These are phyloP conservation scores for Dentiscutata heterogama DNA, from an alignment of 371 early-diverging fungal species.

Conservation along the genomic window DNA sequence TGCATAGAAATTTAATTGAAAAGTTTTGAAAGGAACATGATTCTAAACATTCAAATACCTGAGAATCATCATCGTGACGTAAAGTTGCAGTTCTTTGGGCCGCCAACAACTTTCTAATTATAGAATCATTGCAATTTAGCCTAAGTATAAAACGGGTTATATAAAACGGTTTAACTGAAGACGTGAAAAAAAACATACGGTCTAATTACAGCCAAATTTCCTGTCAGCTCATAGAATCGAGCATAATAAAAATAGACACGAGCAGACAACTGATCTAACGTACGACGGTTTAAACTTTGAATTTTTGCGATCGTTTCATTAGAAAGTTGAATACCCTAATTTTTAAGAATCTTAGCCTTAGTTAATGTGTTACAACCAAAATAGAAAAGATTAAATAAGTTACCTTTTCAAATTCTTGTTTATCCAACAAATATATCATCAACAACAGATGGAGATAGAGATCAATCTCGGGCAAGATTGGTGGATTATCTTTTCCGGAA, in stretches of 20 bases:
- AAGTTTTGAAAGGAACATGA: not conserved
- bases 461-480: conserved; percentile 87
- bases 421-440: conserved; percentile 85
- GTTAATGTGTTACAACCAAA: not conserved
- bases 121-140: not conserved
- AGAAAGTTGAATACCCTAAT: conserved; percentile 77
- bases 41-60: conserved; percentile 47
- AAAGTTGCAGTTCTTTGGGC: conserved; percentile 93
- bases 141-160: not conserved
- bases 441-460: conserved; percentile 85
- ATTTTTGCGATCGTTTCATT: conserved; percentile 70
- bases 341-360: not conserved
- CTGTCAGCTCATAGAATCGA: conserved; percentile 84
- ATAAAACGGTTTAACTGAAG: not conserved
- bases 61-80: conserved; percentile 86
- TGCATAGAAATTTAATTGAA: not conserved
- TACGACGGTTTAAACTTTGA: conserved; percentile 82
- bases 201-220: conserved; percentile 78
- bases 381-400: not conserved
- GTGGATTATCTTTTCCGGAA: conserved; percentile 46
- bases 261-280: conserved; percentile 90
- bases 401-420: conserved; percentile 77
- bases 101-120: conserved; percentile 73
- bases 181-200: conserved; percentile 61
- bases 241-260: conserved; percentile 94